Conservation (phyloP, 2,329 filamentous ascomycete genomes). For the Exophiala sp. region DNA sequence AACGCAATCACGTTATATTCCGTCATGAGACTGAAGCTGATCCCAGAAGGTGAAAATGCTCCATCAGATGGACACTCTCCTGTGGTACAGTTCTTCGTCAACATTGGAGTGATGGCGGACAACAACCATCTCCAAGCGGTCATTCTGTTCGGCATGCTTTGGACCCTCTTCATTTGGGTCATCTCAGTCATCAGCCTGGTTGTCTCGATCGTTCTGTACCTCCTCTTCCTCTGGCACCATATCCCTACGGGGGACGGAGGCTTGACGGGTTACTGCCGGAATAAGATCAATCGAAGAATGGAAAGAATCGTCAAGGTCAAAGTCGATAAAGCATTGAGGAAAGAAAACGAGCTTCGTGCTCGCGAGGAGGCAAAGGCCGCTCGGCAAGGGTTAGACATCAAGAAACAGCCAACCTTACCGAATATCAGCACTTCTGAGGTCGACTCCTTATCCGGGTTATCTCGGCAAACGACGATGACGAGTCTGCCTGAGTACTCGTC, state of each 20-base stretch:
- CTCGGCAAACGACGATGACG: slow-evolving; percentile 54
- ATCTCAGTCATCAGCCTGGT: slow-evolving; percentile 69
- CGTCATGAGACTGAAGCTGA: slow-evolving; percentile 68
- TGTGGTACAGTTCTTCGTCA: slow-evolving; percentile 73
- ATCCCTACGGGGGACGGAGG: slow-evolving; percentile 77
- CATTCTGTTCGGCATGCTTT: slow-evolving; percentile 84
- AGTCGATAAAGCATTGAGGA: slow-evolving; percentile 80
- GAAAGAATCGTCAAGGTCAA: slow-evolving; percentile 78
- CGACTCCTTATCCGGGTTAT: slow-evolving; percentile 54
- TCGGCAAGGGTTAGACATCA: slow-evolving; percentile 28
- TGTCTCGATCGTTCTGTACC: slow-evolving; percentile 69
- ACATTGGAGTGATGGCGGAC: slow-evolving; percentile 66
- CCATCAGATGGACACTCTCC: slow-evolving; percentile 54
- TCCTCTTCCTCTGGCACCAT: slow-evolving; percentile 87
- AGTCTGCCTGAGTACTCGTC: slow-evolving; percentile 61
- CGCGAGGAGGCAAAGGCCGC: slow-evolving; percentile 47
- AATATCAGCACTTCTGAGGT: slow-evolving; percentile 48
- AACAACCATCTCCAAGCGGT: slow-evolving; percentile 71
- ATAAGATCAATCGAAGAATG: slow-evolving; percentile 82
- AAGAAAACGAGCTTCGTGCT: slow-evolving; percentile 56
- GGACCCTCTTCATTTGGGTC: slow-evolving; percentile 84
- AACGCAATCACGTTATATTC: slow-evolving; percentile 86
- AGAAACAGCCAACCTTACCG: slow-evolving; percentile 55
- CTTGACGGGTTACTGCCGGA: slow-evolving; percentile 77
- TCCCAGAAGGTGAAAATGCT: slow-evolving; percentile 53